Base-by-base conservation (phyloP, 805 yeast species). In the Kodamaea restingae region DNA sequence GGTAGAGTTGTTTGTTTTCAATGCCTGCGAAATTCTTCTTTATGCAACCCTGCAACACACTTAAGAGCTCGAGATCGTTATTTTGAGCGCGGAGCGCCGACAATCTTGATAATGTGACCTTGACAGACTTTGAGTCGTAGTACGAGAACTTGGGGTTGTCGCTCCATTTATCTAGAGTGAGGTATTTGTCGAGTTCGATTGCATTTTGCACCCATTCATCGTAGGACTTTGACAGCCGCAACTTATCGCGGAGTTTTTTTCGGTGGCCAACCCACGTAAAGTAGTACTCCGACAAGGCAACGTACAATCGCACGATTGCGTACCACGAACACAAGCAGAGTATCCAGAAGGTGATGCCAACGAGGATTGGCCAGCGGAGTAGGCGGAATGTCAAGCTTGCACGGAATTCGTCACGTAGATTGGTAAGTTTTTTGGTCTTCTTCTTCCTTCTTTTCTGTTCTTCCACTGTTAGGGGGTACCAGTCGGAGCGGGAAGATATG, bases 11-110 rank as follows among this genome's bases (percentile, higher is more conserved):
- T 24, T 85, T 75, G 51, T 83, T 82, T 54, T 84, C 91, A 3
- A 79, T 79, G 2, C 93, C 93, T 3, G 88, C 88, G 62, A 84
- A 85, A 52, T 85, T 84, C 37, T 77, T 70, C 52, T 81, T 81
- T 18, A 84, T 57, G 49, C 90, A 83, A 3, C 78, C 78, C 46
- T 81, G 87, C 24, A 85, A 58, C 6, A 80, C 60, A 9, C 74
- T 56, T 62, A 77, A 65, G 22, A 83, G 54, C 35, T 76, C 80
- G 14, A 73, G 73, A 21, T 58, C 64, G 11, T 61, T 49, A 2
- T 59, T 53, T 15, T 39, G 34, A 3, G 54, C 49, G 18, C 76
- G 58, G 25, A 71, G 53, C 2, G 47, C 46, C 28, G 56, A 49
- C 36, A 84, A 55, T 40, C 72, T 66, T 10, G 51, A 44, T 4